phyloP scores from a whole-genome alignment of 192 early-diverging fungal species.

The Rhizophagus prolifer region DNA sequence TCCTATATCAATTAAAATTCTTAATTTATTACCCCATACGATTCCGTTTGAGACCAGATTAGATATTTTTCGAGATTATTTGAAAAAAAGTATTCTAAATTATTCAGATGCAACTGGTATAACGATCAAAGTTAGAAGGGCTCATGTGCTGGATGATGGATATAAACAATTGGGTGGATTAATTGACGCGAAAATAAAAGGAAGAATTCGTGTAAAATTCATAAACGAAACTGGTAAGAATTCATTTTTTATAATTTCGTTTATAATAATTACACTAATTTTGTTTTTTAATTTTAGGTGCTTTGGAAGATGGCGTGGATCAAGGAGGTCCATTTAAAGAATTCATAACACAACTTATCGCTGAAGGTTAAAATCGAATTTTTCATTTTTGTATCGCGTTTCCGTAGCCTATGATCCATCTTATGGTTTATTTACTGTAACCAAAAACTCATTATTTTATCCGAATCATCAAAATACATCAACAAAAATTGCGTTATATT shows the following conservation, averaged over 20 bases:
- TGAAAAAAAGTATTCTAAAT: slow-evolving; percentile 39
- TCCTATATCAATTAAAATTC: slow-evolving; percentile 52
- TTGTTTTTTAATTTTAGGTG: slow-evolving; percentile 38
- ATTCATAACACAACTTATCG: slow-evolving; percentile 52
- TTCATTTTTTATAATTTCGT: slow-evolving; percentile 31
- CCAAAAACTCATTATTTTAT: slow-evolving; percentile 32
- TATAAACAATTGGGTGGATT: slow-evolving; percentile 53
- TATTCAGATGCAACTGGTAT: not conserved
- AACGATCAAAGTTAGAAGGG: slow-evolving; percentile 57
- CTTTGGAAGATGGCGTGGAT: slow-evolving; percentile 76
- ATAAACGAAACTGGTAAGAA: slow-evolving; percentile 47
- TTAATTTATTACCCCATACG: slow-evolving; percentile 84
- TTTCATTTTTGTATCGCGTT: no score
- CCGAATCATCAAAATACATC: not conserved
- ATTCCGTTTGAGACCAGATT: slow-evolving; percentile 84
- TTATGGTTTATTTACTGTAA: slow-evolving; percentile 37
- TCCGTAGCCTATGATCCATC: slow-evolving; percentile 50
- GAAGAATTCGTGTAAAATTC: slow-evolving; percentile 52
- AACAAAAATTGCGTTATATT: slow-evolving; percentile 38
- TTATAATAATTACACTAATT: slow-evolving; percentile 46
- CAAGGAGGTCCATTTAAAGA: slow-evolving; percentile 84
- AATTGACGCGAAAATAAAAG: slow-evolving; percentile 43
- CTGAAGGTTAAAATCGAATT: slow-evolving; percentile 41
- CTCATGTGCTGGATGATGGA: slow-evolving; percentile 72
- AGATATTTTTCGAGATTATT: slow-evolving; percentile 79